phyloP scores from a whole-genome alignment of 495 filamentous ascomycete genomes.

The Gamarada debralockiae region DNA sequence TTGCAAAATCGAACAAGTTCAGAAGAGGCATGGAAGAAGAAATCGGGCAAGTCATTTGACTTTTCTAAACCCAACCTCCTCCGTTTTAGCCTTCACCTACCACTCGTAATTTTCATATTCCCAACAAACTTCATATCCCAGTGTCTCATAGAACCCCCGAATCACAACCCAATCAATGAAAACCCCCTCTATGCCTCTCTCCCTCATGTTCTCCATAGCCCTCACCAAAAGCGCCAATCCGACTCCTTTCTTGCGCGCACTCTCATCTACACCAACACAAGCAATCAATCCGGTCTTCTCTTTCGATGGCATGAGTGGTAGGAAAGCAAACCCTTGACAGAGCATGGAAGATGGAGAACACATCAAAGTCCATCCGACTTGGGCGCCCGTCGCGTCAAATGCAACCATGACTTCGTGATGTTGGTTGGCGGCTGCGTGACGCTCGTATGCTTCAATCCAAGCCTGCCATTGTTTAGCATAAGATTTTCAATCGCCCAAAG shows the following conservation, averaged over 20 bases:
- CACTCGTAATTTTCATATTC: constrained; percentile 33
- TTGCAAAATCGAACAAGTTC: too few species aligned
- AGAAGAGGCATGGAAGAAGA: too few species aligned
- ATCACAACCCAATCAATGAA: constrained; percentile 49
- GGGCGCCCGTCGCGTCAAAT: constrained; percentile 35
- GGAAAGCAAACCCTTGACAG: constrained; percentile 41
- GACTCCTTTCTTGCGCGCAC: constrained; percentile 37
- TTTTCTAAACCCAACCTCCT: too few species aligned
- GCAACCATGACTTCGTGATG: constrained; percentile 44
- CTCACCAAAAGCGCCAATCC: constrained; percentile 43
- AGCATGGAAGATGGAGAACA: constrained; percentile 32
- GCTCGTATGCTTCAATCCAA: constrained; percentile 44
- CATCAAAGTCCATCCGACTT: constrained; percentile 50
- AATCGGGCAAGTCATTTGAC: too few species aligned
- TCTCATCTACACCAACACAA: constrained; percentile 43
- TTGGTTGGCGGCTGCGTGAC: constrained; percentile 34
- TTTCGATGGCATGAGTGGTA: constrained; percentile 34
- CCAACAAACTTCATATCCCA: constrained; percentile 42
- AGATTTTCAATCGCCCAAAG: too few species aligned
- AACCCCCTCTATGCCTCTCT: constrained; percentile 41
- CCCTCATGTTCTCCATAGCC: constrained; percentile 47
- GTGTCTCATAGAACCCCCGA: constrained; percentile 46
- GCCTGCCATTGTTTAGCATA: constrained; percentile 25
- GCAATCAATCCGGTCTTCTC: constrained; percentile 46
- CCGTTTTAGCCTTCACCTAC: neutral